Evolutionary conservation across 2,329 filamentous ascomycete species (phyloP).

Genomic region (Fusarium dimerum): DNA sequence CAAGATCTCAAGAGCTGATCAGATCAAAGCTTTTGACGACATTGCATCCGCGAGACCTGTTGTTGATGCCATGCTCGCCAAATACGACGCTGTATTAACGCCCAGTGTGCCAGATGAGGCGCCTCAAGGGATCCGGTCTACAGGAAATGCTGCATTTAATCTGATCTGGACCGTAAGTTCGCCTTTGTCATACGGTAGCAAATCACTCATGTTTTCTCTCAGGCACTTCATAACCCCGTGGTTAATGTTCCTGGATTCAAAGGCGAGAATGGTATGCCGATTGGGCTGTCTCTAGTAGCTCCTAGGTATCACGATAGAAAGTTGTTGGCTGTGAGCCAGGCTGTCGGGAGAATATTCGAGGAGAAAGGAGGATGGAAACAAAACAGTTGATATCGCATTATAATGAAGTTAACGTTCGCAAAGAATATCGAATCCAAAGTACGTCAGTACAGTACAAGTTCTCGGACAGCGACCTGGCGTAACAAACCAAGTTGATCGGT

Average conservation of each 20-base stretch:
- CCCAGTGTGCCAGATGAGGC: constrained; percentile 63
- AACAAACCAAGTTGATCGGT: too few species aligned
- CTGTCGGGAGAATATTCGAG: constrained; percentile 37
- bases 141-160: constrained; percentile 56
- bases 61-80: constrained; percentile 52
- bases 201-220: constrained; percentile 1
- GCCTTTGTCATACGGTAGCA: background rate
- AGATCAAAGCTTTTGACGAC: constrained; percentile 55
- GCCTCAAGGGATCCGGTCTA: constrained; percentile 51
- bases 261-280: constrained; percentile 54
- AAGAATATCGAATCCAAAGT: too few species aligned
- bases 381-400: background rate
- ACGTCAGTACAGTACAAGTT: too few species aligned
- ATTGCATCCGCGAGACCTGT: constrained; percentile 54
- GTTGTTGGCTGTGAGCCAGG: constrained; percentile 44
- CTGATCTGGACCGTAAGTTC: constrained; percentile 53
- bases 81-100: constrained; percentile 57
- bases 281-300: constrained; percentile 57
- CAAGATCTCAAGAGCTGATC: constrained; percentile 45
- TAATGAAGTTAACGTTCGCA: too few species aligned
- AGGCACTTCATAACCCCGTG: constrained; percentile 59
- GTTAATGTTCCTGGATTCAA: constrained; percentile 66
- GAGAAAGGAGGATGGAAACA: constrained; percentile 32
- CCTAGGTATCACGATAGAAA: constrained; percentile 48
- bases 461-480: too few species aligned